Conservation (phyloP, 129 eudicot genomes). For the Artemisia tridentata region DNA sequence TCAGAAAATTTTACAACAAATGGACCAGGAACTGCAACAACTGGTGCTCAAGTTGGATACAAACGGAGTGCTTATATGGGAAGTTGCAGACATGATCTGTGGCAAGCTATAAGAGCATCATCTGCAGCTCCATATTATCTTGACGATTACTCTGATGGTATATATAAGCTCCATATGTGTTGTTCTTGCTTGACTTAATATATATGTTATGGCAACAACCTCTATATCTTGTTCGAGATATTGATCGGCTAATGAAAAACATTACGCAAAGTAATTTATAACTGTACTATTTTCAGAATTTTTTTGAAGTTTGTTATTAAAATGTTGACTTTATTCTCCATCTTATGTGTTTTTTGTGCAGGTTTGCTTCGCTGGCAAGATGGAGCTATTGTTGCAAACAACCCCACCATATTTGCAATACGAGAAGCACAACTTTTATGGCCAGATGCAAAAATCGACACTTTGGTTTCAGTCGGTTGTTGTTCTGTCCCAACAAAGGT, state of each 20-base stretch:
- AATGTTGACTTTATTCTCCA: neutral
- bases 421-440: slow-evolving; percentile 96
- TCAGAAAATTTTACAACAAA: slow-evolving; percentile 62
- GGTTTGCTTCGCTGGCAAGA: slow-evolving; percentile 94
- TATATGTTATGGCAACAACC: neutral
- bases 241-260: neutral
- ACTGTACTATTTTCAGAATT: neutral
- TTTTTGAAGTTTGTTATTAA: neutral
- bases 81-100: slow-evolving; percentile 89
- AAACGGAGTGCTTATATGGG: slow-evolving; percentile 87
- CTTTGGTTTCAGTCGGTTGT: slow-evolving; percentile 91
- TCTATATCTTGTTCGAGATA: neutral
- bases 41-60: slow-evolving; percentile 76
- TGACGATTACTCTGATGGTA: slow-evolving; percentile 99
- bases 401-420: slow-evolving; percentile 90
- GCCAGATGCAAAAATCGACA: slow-evolving; percentile 92
- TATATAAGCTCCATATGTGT: neutral
- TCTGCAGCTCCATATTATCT: slow-evolving; percentile 99
- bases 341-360: slow-evolving; percentile 26
- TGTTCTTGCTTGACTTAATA: neutral
- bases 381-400: slow-evolving; percentile 97
- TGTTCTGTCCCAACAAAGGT: slow-evolving; percentile 98
- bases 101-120: slow-evolving; percentile 99
- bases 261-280: neutral
- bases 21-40: slow-evolving; percentile 58